Conservation (phyloP, 1,139 yeast species). For the Hyphopichia burtonii region DNA sequence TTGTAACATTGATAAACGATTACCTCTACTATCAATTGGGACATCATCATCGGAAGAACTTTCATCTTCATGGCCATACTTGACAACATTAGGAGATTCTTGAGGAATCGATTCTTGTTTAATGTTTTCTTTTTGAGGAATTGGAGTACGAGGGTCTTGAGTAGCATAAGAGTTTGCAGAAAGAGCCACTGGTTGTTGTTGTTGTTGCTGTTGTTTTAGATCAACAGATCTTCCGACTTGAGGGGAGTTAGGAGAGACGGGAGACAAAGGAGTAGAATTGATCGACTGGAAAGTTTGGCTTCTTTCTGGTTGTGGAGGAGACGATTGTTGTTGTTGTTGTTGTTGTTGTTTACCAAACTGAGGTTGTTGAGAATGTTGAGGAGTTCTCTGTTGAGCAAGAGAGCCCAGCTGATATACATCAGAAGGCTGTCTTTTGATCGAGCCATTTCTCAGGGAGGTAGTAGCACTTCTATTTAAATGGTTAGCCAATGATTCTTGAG, state of each 20-base stretch:
- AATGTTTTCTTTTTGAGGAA: neutral
- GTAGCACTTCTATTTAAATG: conserved; percentile 10
- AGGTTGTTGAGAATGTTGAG: conserved; percentile 3
- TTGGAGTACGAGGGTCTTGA: neutral
- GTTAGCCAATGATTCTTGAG: conserved; percentile 1
- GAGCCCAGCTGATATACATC: conserved; percentile 1
- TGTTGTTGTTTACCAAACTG: neutral
- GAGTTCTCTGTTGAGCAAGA: conserved; percentile 3
- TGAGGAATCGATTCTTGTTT: neutral
- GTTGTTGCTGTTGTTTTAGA: conserved; percentile 2
- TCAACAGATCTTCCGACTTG: neutral
- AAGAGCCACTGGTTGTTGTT: neutral
- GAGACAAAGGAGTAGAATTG: conserved; percentile 8
- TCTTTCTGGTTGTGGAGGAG: neutral
- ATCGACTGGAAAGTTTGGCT: conserved; percentile 1
- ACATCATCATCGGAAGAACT: conserved; percentile 16
- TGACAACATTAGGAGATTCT: conserved; percentile 29
- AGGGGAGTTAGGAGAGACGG: conserved; percentile 2
- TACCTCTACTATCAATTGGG: conserved; percentile 12
- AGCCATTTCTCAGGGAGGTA: conserved; percentile 10
- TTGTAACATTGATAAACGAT: conserved; percentile 31
- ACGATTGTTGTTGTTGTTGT: neutral
- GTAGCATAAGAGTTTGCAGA: too few relatives aligned
- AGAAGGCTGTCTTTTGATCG: conserved; percentile 2
- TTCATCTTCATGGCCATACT: conserved; percentile 11